Base-by-base conservation (phyloP, 2,329 filamentous ascomycete genomes). In the Endocalyx cinctus region DNA sequence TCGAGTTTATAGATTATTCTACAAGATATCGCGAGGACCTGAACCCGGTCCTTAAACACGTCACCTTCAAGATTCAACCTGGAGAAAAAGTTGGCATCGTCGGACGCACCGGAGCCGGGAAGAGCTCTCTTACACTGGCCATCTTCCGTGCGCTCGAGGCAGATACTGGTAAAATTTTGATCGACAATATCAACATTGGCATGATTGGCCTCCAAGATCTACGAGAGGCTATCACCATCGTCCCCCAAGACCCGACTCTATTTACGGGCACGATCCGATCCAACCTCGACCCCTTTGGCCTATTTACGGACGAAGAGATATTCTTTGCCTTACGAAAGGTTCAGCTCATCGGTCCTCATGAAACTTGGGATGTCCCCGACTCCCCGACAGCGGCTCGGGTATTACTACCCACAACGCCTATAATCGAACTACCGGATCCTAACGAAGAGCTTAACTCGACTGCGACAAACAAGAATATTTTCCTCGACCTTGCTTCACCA, bases 61-160 rank as follows among this genome's bases (percentile, higher is more conserved):
- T 98, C 31, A 87, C 77, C 2, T 94, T 98, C 70, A 87, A 84
- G 55, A 89, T 98, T 42, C 70, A 81, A 17, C 79, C 89, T 2
- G 79, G 78, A 19, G 87, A 98, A 62, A 96, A 96, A 68, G 86
- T 98, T 13, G 92, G 92, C 37, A 94, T 98, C 37, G 92, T 97
- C 18, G 92, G 92, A 34, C 79, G 92, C 40, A 98, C 92, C 1
- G 92, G 92, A 41, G 92, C 92, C 5, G 92, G 92, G 37, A 98
- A 98, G 72, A 96, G 88, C 56, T 97, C 92, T 4, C 70, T 98
- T 33, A 89, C 92, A 1, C 70, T 97, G 40, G 90, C 92, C 5
- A 72, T 98, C 17, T 97, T 98, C 78, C 82, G 92, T 37, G 88
- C 88, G 1, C 70, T 98, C 3, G 92, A 98, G 61, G 88, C 92